These are phyloP conservation scores for Asclepias syriaca DNA, from an alignment of 257 asterid species.

Conservation along the genomic window DNA sequence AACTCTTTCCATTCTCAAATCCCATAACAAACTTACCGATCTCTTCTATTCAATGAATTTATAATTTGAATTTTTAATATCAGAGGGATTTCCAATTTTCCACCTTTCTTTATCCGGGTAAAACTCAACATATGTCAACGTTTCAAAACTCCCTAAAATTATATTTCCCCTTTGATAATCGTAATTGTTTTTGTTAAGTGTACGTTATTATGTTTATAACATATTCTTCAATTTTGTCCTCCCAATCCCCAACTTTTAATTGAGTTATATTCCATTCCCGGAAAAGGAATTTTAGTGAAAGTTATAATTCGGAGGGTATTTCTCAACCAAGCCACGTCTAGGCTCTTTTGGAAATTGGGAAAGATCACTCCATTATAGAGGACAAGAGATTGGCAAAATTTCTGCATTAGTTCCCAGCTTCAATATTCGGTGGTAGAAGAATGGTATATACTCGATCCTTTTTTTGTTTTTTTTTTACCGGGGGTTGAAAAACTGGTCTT, in stretches of 20 bases:
- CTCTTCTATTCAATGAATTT: too few relatives aligned
- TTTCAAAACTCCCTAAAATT: background rate
- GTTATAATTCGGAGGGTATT: background rate
- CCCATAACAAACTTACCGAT: too few relatives aligned
- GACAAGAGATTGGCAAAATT: background rate
- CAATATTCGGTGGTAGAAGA: background rate
- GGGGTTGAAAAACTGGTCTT: constrained; percentile 12
- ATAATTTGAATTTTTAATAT: too few relatives aligned
- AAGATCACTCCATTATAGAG: background rate
- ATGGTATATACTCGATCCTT: background rate
- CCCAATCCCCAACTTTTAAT: background rate
- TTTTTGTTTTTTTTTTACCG: constrained; percentile 23
- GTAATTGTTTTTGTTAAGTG: background rate
- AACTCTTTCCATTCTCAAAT: too few relatives aligned
- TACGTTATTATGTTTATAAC: background rate
- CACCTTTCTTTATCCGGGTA: too few relatives aligned
- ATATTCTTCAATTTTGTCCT: background rate
- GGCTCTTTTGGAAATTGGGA: background rate
- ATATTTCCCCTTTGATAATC: background rate
- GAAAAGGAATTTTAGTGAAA: background rate
- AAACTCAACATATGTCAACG: too few relatives aligned
- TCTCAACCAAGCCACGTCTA: background rate
- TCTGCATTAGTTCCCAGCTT: background rate
- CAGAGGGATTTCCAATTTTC: too few relatives aligned
- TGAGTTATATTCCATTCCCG: background rate